Evolutionary conservation across 371 early-diverging fungal genomes (phyloP), one percentile per base, ranked within the genome.

Genomic region (Dichotomocladium elegans): DNA sequence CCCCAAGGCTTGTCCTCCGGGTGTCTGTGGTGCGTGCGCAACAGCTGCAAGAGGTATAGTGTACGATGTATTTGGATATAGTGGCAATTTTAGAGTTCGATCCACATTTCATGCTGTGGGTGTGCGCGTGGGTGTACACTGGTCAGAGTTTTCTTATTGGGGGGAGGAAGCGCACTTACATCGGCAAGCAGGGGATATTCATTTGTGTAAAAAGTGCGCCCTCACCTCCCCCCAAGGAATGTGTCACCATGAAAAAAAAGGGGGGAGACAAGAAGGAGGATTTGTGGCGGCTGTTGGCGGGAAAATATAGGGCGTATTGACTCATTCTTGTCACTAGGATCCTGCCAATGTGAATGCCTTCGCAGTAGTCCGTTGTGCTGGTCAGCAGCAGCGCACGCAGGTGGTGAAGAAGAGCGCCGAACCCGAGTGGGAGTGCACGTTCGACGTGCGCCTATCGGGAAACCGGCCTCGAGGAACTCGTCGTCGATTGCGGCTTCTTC

Each of bases 311-410:
- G 37, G 19, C 25, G 33, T 49, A 28, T 43, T 43, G 19, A 6
- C 33, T 47, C 3, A 11, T n/a, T 41, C 7, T 17, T 24, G 17
- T 49, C 12, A 17, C 41, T 57, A 73, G 67, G 44, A 57, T 26
- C 57, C 41, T 31, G 19, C 52, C 12, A 49, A 11, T 1, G 7
- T 60, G 15, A 68, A 65, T 57, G 61, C 72, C 2, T 76, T 63
- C 61, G 72, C 60, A 2, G 53, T 63, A n/a, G 60, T 76, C 4
- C 46, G 66, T 11, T 72, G 60, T 47, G 72, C 68, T 41, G 72
- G 76, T 11, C 66, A 64, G n/a, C 52, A 61, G 31, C 70, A 76
- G 35, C 64, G 70, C 15, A 76, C 77, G 41, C 68, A 76, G 42
- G 66, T 64, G 11, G 58, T 68, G 14, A 58, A 58, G 25, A 70